phyloP scores from a whole-genome alignment of 768 basidiomycete genomes.

The Mycena latifolia region DNA sequence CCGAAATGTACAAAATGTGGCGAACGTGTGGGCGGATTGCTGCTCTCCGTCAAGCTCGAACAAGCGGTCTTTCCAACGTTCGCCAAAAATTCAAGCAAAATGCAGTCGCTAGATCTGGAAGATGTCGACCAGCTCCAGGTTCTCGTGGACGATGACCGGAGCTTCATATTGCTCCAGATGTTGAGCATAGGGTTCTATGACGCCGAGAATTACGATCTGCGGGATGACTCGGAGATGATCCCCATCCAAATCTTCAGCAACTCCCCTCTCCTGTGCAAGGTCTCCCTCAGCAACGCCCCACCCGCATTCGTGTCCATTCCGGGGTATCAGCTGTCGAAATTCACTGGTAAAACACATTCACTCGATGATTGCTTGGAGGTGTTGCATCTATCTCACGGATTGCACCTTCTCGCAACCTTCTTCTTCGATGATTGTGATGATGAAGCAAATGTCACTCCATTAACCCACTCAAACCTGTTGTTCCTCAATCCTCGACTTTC shows the following conservation, averaged over 20 bases:
- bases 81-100: background rate
- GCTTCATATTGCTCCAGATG: background rate
- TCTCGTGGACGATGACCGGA: background rate
- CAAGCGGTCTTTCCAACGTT: background rate
- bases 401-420: background rate
- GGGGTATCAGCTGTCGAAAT: conserved; percentile 1
- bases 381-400: background rate
- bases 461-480: background rate
- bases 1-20: background rate
- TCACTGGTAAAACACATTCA: background rate
- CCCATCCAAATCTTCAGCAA: background rate
- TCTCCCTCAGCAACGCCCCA: background rate
- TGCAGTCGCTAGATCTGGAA: background rate
- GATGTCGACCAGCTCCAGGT: background rate
- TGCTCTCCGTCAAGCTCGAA: background rate
- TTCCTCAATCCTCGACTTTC: background rate
- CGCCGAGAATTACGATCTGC: background rate
- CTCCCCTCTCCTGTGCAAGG: background rate
- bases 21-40: background rate
- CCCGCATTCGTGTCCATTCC: background rate
- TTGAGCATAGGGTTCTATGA: background rate
- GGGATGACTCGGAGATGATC: background rate
- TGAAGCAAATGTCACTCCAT: background rate
- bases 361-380: background rate
- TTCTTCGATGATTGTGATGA: too few relatives aligned